Conservation (phyloP, 129 eudicot genomes). For the Tagetes erecta region DNA sequence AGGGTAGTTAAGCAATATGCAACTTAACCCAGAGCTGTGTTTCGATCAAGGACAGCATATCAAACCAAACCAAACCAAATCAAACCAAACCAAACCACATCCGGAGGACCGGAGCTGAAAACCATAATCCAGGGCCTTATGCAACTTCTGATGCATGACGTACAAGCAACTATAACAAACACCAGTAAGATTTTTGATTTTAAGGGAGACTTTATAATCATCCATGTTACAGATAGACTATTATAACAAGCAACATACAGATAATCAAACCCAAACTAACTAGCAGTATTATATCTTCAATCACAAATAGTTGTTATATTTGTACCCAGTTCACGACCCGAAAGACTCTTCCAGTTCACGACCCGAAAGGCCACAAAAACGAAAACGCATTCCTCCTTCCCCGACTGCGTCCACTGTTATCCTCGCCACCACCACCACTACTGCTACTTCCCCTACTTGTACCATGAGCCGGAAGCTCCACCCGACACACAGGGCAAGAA, state of each 20-base stretch:
- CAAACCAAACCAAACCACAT: too few relatives aligned
- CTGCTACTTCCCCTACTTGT: constrained; percentile 42
- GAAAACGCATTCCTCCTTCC: constrained; percentile 78
- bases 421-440: constrained; percentile 32
- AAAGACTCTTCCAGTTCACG: constrained; percentile 28
- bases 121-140: too few relatives aligned
- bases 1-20: too few relatives aligned
- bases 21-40: too few relatives aligned
- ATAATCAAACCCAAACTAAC: constrained; percentile 17
- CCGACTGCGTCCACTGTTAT: constrained; percentile 34
- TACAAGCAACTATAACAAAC: background rate
- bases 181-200: background rate
- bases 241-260: constrained; percentile 15
- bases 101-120: too few relatives aligned
- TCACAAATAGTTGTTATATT: constrained; percentile 13
- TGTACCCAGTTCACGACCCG: background rate
- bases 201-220: constrained; percentile 25
- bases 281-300: background rate
- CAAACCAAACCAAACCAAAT: too few relatives aligned
- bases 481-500: constrained; percentile 93
- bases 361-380: constrained; percentile 75
- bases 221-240: background rate
- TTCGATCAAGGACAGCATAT: too few relatives aligned
- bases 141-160: background rate
- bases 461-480: constrained; percentile 66